Evolutionary conservation across 108 stramenopile genomes (phyloP).

Genomic region (Cyclotella baltica): DNA sequence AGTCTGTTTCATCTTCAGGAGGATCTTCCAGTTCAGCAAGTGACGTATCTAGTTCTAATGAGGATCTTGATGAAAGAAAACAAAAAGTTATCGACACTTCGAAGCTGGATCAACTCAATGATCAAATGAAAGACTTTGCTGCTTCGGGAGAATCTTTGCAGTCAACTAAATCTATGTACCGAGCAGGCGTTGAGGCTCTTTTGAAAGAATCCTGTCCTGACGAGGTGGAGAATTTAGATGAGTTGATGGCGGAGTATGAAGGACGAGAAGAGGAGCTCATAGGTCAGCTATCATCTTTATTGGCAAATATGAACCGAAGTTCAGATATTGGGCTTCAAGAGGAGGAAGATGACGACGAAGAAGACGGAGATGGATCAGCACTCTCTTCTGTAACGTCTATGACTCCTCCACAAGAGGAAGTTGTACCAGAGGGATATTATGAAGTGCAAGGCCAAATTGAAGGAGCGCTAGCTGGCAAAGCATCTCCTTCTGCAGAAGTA

Average conservation of each 20-base stretch:
- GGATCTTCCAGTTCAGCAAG: slow-evolving; percentile 6
- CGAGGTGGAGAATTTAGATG: slow-evolving; percentile 64
- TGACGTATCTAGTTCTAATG: slow-evolving; percentile 19
- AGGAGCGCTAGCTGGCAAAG: background rate
- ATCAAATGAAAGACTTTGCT: background rate
- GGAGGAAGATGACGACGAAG: background rate
- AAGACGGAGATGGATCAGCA: background rate
- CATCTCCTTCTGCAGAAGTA: too few species aligned
- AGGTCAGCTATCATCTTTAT: slow-evolving; percentile 63
- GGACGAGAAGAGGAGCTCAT: slow-evolving; percentile 69
- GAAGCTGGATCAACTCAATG: slow-evolving; percentile 6
- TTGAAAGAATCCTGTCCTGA: slow-evolving; percentile 62
- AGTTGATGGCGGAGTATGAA: slow-evolving; percentile 68
- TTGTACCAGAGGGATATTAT: background rate
- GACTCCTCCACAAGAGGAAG: background rate
- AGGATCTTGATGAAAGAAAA: slow-evolving; percentile 18
- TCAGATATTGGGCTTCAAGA: background rate
- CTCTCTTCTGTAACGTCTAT: background rate
- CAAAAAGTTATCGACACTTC: background rate
- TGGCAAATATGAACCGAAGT: slow-evolving; percentile 31
- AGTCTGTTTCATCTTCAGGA: background rate
- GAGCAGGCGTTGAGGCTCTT: slow-evolving; percentile 61
- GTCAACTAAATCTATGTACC: slow-evolving; percentile 26
- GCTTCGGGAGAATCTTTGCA: background rate
- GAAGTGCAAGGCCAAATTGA: background rate